A percentile compares a stretch with the other conserved stretches of the same genome.
These are phyloP conservation scores for Aspergillus nidulans DNA, from an alignment of 495 filamentous ascomycete species.

Conservation along the genomic window DNA sequence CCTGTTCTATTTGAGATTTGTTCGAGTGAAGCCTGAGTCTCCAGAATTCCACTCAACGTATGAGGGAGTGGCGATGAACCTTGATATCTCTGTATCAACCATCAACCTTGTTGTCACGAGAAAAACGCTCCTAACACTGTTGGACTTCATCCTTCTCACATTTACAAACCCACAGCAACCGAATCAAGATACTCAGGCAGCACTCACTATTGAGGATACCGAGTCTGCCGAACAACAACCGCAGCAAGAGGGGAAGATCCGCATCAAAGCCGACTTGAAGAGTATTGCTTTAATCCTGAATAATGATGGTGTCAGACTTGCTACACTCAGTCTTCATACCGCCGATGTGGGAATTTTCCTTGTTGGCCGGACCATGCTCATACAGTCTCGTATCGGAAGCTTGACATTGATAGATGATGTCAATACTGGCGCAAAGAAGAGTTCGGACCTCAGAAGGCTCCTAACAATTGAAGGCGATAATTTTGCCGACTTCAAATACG, in stretches of 20 bases:
- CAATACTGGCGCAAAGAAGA: conserved; percentile 78
- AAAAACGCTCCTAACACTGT: conserved; percentile 85
- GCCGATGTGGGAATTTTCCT: conserved; percentile 89
- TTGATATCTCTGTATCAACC: conserved; percentile 87
- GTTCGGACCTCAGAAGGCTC: conserved; percentile 78
- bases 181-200: conserved; percentile 27
- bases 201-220: conserved; percentile 44
- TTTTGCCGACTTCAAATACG: conserved; percentile 95
- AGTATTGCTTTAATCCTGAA: conserved; percentile 95
- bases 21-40: conserved; percentile 83
- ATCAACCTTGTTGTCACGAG: conserved; percentile 94
- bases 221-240: conserved; percentile 35
- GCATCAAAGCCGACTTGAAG: conserved; percentile 87
- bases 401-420: conserved; percentile 88
- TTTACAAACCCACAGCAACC: conserved; percentile 70
- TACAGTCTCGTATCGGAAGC: conserved; percentile 81
- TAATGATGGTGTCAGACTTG: conserved; percentile 92
- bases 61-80: conserved; percentile 87
- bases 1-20: conserved; percentile 81
- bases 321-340: conserved; percentile 85
- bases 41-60: conserved; percentile 89
- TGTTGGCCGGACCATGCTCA: conserved; percentile 75
- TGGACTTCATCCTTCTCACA: conserved; percentile 93
- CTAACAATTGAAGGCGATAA: conserved; percentile 93
- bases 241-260: conserved; percentile 53